Evolutionary conservation across 306 rosid genomes (phyloP).

Genomic region (Ormosia emarginata): DNA sequence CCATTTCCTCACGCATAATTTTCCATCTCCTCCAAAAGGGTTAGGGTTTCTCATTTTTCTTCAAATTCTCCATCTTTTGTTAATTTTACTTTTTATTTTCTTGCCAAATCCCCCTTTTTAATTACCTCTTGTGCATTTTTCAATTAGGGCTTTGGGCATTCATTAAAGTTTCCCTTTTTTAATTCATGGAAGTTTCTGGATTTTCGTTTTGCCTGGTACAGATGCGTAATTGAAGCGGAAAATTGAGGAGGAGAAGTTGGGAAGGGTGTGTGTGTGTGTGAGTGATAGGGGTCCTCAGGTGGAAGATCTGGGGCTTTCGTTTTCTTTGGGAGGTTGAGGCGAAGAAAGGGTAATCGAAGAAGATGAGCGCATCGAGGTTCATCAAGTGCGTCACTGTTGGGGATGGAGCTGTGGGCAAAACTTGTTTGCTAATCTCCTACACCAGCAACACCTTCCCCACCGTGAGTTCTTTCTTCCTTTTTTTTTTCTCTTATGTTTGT

Average conservation of each 20-base stretch:
- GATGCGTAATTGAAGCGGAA: slow-evolving; percentile 52
- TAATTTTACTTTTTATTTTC: not conserved
- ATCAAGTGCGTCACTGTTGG: slow-evolving; percentile 98
- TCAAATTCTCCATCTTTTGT: not conserved
- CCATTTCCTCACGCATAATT: slow-evolving; percentile 23
- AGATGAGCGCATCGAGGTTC: slow-evolving; percentile 98
- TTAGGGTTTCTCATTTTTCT: slow-evolving; percentile 31
- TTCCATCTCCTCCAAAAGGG: slow-evolving; percentile 48
- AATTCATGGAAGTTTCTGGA: slow-evolving; percentile 22
- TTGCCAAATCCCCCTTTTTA: not conserved
- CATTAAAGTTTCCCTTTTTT: not conserved
- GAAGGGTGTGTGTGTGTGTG: slow-evolving; percentile 19
- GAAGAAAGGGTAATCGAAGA: slow-evolving; percentile 3
- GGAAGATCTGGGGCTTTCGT: slow-evolving; percentile 77
- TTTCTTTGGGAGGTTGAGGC: slow-evolving; percentile 9
- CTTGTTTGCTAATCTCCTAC: slow-evolving; percentile 94
- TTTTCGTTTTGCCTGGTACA: slow-evolving; percentile 12
- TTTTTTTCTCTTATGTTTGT: not conserved
- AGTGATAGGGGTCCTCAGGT: slow-evolving; percentile 64
- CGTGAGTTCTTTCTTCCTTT: slow-evolving; percentile 34
- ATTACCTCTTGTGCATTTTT: not conserved
- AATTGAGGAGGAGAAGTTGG: slow-evolving; percentile 37
- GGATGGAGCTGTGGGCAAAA: slow-evolving; percentile 99
- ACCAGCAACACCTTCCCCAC: slow-evolving; percentile 99
- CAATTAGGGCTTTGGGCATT: slow-evolving; percentile 36